phyloP scores from a whole-genome alignment of 2,329 filamentous ascomycete genomes.

The Epicoccum nigrum region DNA sequence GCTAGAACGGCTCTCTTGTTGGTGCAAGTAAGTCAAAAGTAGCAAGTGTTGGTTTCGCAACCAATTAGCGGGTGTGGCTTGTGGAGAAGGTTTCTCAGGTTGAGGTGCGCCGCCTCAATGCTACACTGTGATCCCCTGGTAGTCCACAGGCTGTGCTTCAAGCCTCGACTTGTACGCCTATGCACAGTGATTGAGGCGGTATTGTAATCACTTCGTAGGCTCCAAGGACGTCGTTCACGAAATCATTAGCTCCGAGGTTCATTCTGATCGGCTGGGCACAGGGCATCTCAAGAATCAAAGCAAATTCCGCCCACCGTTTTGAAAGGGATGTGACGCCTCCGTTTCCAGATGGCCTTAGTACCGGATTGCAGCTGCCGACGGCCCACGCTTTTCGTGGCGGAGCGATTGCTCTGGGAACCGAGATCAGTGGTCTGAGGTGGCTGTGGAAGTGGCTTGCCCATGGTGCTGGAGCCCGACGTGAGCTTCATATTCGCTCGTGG shows the following conservation, averaged over 20 bases:
- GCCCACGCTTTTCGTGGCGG: neutral
- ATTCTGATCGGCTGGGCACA: neutral
- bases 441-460: neutral
- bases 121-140: constrained; percentile 15
- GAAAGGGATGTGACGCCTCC: neutral
- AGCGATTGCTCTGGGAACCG: neutral
- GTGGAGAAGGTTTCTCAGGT: constrained; percentile 11
- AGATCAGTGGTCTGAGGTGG: neutral
- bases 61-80: constrained; percentile 8
- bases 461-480: neutral
- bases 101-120: constrained; percentile 2
- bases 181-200: neutral
- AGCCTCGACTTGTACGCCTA: neutral
- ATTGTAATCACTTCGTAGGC: neutral
- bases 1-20: constrained; percentile 5
- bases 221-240: neutral
- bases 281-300: neutral
- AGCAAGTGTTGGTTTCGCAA: neutral
- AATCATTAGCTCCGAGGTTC: neutral
- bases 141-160: neutral
- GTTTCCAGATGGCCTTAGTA: neutral
- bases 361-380: neutral
- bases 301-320: neutral
- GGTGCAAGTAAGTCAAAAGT: neutral
- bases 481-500: neutral